Evolutionary conservation across 345 rosid species (phyloP), one percentile per base, ranked within the genome.

Genomic region (Eucalyptus polybractea): DNA sequence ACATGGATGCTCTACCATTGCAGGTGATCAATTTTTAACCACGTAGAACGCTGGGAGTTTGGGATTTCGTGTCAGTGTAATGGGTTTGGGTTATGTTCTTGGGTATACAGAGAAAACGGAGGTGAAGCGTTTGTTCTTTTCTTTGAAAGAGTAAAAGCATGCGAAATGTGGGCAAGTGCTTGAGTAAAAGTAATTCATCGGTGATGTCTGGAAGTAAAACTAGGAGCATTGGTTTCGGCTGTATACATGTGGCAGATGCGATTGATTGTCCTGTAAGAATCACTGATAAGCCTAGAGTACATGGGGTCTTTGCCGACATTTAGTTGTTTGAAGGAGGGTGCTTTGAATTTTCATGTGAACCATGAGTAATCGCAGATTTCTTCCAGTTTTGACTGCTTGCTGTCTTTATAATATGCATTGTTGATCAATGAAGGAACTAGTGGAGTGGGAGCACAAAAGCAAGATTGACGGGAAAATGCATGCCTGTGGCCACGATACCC

Each of bases 401-500:
- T 50, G 87, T 49, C 87, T 86, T 44, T 47, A 50, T 1, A n/a
- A 29, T 51, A 8, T 50, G 87, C 40, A 25, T 86, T 27, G 19
- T 13, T 86, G 87, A 50, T 45, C 87, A 27, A 4, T 86, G 29
- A 86, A 96, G 98, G 98, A 96, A 94, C 65, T 92, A 24, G 97
- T 95, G 53, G 98, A 96, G 47, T 96, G 96, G 97, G 95, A 94
- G 90, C 91, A 91, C 89, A 95, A 94, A 93, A 95, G 97, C 93
- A 94, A 93, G 93, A 91, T 93, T 3, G 90, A 94, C 80, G 95
- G 97, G 15, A 95, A 93, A 93, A 95, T 95, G 97, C 98, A 96
- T 88, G 97, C 97, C 31, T 95, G 97, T 90, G 97, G 96, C 83
- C 97, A 95, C 87, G 97, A 95, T 92, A 89, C 95, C 91, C 97